Base-by-base conservation (phyloP, 768 basidiomycete species). In the Obba rivulosa region DNA sequence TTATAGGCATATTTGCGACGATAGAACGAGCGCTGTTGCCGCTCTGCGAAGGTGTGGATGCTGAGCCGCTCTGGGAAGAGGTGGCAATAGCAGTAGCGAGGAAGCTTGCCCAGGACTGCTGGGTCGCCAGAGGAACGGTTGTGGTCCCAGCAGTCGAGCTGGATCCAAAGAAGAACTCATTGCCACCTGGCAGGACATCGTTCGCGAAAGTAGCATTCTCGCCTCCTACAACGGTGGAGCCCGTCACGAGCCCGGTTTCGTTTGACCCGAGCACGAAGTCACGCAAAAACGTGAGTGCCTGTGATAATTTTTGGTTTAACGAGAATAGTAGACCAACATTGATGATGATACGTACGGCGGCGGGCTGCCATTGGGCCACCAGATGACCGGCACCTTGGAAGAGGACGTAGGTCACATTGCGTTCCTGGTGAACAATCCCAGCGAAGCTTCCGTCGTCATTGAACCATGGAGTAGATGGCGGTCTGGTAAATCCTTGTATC, bases 361-460 rank as follows among this genome's bases (percentile, higher is more conserved):
- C 40, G 5, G 74, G 75, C 48, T 69, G 66, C 45, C 53, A 61
- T 24, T 67, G 43, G 4, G 69, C 63, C 16, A 73, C 54, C 17
- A 70, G 64, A 45, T 74, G 73, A 4, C 76, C 72, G 10, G 73
- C 72, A 34, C 65, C 59, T 20, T 57, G 51, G 46, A 66, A 62
- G 35, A 77, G 65, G 8, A 57, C 63, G 50, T 72, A 77, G 14
- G 67, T 67, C 57, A 71, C 81, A 20, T 75, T 76, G 38, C 86
- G 76, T 65, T 88, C 86, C 63, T 86, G 84, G 58, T 85, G 84
- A 25, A 87, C 73, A 31, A 86, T 81, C 0, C 86, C 86, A 0
- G 79, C 82, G 45, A 80, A 75, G 44, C 77, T 66, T 17, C 78
- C 78, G 1, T 60, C 59, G 48, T 85, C 81, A 45, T 80, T 78